These are phyloP conservation scores for Quillaja saponaria DNA, from an alignment of 306 rosid genomes.

Conservation along the genomic window DNA sequence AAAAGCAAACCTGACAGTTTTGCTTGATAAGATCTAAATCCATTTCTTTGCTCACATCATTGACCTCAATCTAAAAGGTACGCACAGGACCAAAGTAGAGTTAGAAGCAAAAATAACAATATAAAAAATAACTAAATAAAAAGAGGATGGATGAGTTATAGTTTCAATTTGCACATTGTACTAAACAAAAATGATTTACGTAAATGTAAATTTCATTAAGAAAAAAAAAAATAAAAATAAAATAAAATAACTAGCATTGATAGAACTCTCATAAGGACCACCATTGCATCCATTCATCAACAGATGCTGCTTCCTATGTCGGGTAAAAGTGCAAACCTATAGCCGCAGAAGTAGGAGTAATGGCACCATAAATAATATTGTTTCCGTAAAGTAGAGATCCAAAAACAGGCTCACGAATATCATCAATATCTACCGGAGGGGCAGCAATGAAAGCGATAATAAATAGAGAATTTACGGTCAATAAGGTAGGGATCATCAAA, in stretches of 20 bases:
- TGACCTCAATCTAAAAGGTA: conserved; percentile 74
- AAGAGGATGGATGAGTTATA: too few species aligned
- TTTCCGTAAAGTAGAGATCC: conserved; percentile 2
- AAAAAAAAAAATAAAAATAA: too few species aligned
- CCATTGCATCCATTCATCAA: too few species aligned
- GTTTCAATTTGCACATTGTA: too few species aligned
- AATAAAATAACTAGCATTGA: too few species aligned
- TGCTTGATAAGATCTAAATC: conserved; percentile 98
- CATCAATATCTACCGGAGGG: not conserved
- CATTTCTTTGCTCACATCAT: conserved; percentile 99
- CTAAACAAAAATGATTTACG: too few species aligned
- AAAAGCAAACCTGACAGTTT: conserved; percentile 84
- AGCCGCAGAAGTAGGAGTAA: not conserved
- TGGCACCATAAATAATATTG: not conserved
- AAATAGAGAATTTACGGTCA: too few species aligned
- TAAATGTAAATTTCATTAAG: not conserved
- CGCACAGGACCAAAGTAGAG: conserved; percentile 28
- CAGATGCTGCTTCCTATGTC: too few species aligned
- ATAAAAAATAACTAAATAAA: too few species aligned
- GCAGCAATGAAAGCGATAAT: too few species aligned
- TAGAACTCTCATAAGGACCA: too few species aligned
- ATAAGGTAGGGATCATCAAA: too few species aligned
- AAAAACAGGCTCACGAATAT: not conserved
- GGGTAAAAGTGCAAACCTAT: not conserved
- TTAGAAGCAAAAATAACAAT: conserved; percentile 15